Conservation (phyloP, 1,139 yeast species). For the Saccharomyces hybrid region DNA sequence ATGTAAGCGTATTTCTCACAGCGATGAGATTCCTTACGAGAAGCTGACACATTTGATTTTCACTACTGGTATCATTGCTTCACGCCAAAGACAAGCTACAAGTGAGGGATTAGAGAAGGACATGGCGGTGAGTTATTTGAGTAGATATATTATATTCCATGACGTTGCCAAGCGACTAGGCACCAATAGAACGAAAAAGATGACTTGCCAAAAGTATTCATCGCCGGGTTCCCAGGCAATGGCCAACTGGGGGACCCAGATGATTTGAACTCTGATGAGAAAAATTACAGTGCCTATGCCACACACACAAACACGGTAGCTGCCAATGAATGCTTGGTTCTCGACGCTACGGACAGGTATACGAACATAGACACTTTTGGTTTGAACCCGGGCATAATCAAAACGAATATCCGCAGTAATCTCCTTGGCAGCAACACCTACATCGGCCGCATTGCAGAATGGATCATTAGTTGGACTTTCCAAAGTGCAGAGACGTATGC, state of each 20-base stretch:
- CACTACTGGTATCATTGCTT: slow-evolving; percentile 36
- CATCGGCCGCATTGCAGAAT: slow-evolving; percentile 25
- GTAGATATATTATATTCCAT: slow-evolving; percentile 29
- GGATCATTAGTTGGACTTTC: slow-evolving; percentile 28
- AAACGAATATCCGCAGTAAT: slow-evolving; percentile 32
- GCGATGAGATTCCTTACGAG: slow-evolving; percentile 18
- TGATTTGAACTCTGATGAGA: slow-evolving; percentile 32
- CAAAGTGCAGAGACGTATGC: slow-evolving; percentile 34
- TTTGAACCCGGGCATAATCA: slow-evolving; percentile 35
- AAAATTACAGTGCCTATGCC: slow-evolving; percentile 22
- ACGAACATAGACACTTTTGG: slow-evolving; percentile 29
- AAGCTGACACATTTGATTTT: slow-evolving; percentile 28
- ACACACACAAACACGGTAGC: slow-evolving; percentile 37
- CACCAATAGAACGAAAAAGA: slow-evolving; percentile 6
- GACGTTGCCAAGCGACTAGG: slow-evolving; percentile 21
- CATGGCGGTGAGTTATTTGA: slow-evolving; percentile 35
- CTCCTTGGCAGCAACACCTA: slow-evolving; percentile 27
- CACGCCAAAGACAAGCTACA: slow-evolving; percentile 29
- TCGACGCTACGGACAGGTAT: slow-evolving; percentile 20
- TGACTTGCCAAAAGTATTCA: slow-evolving; percentile 31
- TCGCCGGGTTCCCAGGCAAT: slow-evolving; percentile 36
- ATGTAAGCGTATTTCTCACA: slow-evolving; percentile 22
- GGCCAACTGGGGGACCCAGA: slow-evolving; percentile 29
- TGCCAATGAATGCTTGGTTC: slow-evolving; percentile 35
- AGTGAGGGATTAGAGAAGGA: slow-evolving; percentile 35